Evolutionary conservation across 78 protist genomes (phyloP).

Genomic region (Guillardia theta): DNA sequence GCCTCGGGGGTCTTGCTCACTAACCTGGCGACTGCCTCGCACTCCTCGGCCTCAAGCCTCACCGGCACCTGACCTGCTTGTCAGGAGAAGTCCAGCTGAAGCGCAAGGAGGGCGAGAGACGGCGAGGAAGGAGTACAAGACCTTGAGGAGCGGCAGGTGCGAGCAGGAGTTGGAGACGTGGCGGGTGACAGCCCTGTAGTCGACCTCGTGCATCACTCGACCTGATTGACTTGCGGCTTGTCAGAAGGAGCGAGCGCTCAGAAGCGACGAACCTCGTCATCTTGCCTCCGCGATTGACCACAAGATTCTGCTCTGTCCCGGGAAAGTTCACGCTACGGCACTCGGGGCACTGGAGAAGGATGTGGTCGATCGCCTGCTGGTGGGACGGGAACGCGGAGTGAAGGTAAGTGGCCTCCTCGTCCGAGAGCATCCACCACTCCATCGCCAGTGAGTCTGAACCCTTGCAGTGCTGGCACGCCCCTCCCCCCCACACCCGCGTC

Average conservation of each 20-base stretch:
- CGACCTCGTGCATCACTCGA: conserved; percentile 15
- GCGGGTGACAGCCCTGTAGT: conserved; percentile 2
- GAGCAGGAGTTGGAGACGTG: background rate
- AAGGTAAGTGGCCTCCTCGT: conserved; percentile 7
- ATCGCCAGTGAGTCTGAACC: background rate
- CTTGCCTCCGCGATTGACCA: background rate
- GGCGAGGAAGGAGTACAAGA: background rate
- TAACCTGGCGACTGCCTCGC: background rate
- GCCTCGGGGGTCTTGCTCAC: background rate
- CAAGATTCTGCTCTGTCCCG: conserved; percentile 14
- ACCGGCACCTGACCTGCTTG: background rate
- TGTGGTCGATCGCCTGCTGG: background rate
- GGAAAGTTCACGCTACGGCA: conserved; percentile 16
- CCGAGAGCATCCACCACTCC: conserved; percentile 41
- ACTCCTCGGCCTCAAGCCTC: background rate
- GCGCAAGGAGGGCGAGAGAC: background rate
- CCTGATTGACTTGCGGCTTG: too few relatives aligned
- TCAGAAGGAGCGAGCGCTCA: too few relatives aligned
- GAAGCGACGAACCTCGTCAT: background rate
- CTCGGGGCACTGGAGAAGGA: conserved; percentile 3
- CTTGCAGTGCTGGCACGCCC: background rate
- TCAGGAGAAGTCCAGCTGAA: too few relatives aligned
- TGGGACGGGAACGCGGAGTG: background rate
- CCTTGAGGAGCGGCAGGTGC: background rate
- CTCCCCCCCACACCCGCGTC: background rate